Evolutionary conservation across 1,284 basidiomycete genomes (phyloP), one percentile per base, ranked within the genome.

Genomic region (Kwoniella shivajii): DNA sequence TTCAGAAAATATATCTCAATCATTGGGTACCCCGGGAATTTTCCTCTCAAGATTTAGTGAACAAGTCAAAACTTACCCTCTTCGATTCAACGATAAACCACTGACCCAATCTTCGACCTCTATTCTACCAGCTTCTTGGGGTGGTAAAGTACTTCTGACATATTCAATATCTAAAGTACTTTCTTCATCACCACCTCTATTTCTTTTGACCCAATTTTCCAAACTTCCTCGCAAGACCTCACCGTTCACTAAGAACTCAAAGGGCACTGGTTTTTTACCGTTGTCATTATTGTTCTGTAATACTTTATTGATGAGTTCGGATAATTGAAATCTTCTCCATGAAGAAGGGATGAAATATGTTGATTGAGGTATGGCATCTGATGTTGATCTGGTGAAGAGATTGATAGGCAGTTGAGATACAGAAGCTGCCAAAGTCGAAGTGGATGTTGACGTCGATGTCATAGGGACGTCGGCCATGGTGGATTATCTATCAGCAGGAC

Each of bases 71-170:
- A 79, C 87, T 67, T 67, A 92, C 90, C 86, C 86, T 59, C 83
- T 78, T 46, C 87, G 69, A 58, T 81, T 79, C 55, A 88, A 86
- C 39, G 87, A 88, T 26, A 97, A 83, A 13, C 87, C 86, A 0
- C 90, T 90, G 0, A 96, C 88, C 95, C 94, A 99, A 66, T 97
- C 94, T 63, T 98, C 90, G 65, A 93, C 90, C 20, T 89, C 88
- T 54, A 92, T 83, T 31, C 87, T 84, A 0, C 87, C 84, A 72
- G 92, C 84, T 59, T 87, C 86, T 67, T 90, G 85, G 0, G 95
- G 95, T 0, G 95, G 94, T 73, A 98, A 81, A 1, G 96, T 85
- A 27, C 88, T 90, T 76, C 94, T 87, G 56, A 99, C 87, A 79
- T 98, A 98, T 78, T 98, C 93, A 51, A 99, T 85, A 70, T 94